Evolutionary conservation across 257 asterid genomes (phyloP).

Genomic region (Penstemon newberryi): DNA sequence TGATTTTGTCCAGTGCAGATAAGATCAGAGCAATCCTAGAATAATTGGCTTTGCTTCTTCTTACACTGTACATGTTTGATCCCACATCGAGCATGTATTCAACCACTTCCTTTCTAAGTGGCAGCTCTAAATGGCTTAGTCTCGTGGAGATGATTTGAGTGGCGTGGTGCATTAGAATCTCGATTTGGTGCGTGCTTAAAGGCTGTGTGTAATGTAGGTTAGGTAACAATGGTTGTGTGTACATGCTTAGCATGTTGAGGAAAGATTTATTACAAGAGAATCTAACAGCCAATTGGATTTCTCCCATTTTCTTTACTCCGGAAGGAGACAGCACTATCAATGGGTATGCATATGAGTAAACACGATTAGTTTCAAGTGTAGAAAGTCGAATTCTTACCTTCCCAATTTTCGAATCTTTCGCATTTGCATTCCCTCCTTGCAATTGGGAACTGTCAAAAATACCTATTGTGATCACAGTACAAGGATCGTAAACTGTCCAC

Average conservation of each 20-base stretch:
- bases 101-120: slow-evolving; percentile 63
- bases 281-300: slow-evolving; percentile 61
- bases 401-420: slow-evolving; percentile 53
- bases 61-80: slow-evolving; percentile 82
- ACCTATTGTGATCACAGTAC: slow-evolving; percentile 62
- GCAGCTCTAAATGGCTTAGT: slow-evolving; percentile 72
- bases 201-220: slow-evolving; percentile 77
- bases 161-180: slow-evolving; percentile 60
- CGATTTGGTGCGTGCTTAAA: slow-evolving; percentile 52
- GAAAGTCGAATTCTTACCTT: slow-evolving; percentile 67
- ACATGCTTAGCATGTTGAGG: slow-evolving; percentile 46
- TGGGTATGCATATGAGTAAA: slow-evolving; percentile 64
- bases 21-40: slow-evolving; percentile 50
- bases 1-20: slow-evolving; percentile 43
- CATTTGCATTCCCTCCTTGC: slow-evolving; percentile 37
- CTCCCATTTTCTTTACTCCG: slow-evolving; percentile 70
- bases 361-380: slow-evolving; percentile 55
- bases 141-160: slow-evolving; percentile 55
- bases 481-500: slow-evolving; percentile 73
- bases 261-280: slow-evolving; percentile 53
- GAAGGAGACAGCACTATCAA: slow-evolving; percentile 56
- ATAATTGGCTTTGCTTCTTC: slow-evolving; percentile 79
- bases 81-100: slow-evolving; percentile 78
- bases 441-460: slow-evolving; percentile 61
- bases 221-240: slow-evolving; percentile 57